A percentile compares a stretch with the other conserved stretches of the same genome.
phyloP scores from a whole-genome alignment of 1,284 basidiomycete species.

The Austroboletus novae-zelandiae region DNA sequence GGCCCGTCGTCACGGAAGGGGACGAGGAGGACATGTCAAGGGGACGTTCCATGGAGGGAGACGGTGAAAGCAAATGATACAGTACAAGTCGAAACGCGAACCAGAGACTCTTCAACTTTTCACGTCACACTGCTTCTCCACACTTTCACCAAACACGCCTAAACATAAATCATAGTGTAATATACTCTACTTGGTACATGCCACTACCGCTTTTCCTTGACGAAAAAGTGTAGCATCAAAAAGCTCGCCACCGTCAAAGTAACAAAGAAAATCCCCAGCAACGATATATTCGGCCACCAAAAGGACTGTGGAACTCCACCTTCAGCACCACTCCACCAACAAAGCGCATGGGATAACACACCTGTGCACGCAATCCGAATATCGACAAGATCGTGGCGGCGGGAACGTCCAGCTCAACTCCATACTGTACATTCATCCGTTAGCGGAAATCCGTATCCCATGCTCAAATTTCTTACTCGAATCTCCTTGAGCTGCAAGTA shows the following conservation, averaged over 20 bases:
- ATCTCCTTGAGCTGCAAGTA: conserved; percentile 91
- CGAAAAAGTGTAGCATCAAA: conserved; percentile 80
- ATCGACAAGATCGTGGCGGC: conserved; percentile 90
- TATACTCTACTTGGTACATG: neutral
- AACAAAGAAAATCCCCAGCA: conserved; percentile 82
- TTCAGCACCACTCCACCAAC: conserved; percentile 9
- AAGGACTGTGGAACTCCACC: conserved; percentile 59
- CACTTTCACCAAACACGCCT: conserved; percentile 24
- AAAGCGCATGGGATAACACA: conserved; percentile 25
- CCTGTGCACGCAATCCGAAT: conserved; percentile 85
- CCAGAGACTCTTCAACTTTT: neutral
- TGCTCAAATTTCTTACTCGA: conserved; percentile 53
- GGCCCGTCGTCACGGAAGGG: conserved; percentile 1
- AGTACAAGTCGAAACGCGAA: no score
- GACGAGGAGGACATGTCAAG: conserved; percentile 9
- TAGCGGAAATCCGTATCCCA: conserved; percentile 2
- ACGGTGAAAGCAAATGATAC: neutral
- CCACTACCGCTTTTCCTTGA: conserved; percentile 80
- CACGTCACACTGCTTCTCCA: conserved; percentile 13
- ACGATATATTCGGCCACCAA: conserved; percentile 91
- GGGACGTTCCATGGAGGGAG: conserved; percentile 24
- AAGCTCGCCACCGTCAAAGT: conserved; percentile 75
- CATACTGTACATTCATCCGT: conserved; percentile 57
- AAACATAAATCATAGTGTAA: conserved; percentile 5
- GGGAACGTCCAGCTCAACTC: conserved; percentile 90